phyloP scores from a whole-genome alignment of 352 stramenopile species.

The Thraustochytrium sp. region DNA sequence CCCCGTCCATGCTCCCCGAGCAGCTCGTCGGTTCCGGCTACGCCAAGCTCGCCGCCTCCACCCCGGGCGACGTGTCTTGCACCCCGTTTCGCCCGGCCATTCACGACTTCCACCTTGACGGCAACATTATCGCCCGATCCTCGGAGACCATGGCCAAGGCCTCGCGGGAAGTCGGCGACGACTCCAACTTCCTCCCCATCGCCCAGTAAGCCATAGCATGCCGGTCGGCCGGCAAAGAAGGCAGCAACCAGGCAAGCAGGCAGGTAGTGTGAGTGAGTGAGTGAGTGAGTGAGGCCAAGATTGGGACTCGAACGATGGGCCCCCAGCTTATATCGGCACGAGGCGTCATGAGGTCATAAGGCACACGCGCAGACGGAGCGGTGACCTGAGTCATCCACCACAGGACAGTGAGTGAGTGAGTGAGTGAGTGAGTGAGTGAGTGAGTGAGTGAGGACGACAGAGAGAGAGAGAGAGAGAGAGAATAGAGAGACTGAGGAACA shows the following conservation, averaged over 20 bases:
- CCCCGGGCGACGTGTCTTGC: not conserved
- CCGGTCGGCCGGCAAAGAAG: too few relatives aligned
- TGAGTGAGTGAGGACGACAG: not conserved
- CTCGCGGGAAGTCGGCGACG: constrained; percentile 53
- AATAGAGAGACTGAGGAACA: not conserved
- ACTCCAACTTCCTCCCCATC: not conserved
- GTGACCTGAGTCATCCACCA: too few relatives aligned
- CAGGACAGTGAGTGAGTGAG: not conserved
- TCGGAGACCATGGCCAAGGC: constrained; percentile 46
- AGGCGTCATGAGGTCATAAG: too few relatives aligned
- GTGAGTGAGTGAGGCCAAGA: too few relatives aligned
- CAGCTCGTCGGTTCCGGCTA: constrained; percentile 2
- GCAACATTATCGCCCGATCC: constrained; percentile 27
- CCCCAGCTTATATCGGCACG: too few relatives aligned
- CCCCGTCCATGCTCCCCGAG: not conserved
- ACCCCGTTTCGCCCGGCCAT: constrained; percentile 24
- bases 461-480: not conserved
- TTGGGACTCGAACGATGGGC: too few relatives aligned
- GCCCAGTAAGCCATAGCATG: constrained; percentile 7
- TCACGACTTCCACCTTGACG: constrained; percentile 40
- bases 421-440: not conserved
- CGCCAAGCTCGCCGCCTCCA: not conserved
- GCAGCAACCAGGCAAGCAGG: too few relatives aligned
- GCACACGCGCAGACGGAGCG: too few relatives aligned
- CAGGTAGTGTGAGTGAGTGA: not conserved